Evolutionary conservation across 2,329 filamentous ascomycete genomes (phyloP), one percentile per base, ranked within the genome.

Genomic region (Saccharata proteae): DNA sequence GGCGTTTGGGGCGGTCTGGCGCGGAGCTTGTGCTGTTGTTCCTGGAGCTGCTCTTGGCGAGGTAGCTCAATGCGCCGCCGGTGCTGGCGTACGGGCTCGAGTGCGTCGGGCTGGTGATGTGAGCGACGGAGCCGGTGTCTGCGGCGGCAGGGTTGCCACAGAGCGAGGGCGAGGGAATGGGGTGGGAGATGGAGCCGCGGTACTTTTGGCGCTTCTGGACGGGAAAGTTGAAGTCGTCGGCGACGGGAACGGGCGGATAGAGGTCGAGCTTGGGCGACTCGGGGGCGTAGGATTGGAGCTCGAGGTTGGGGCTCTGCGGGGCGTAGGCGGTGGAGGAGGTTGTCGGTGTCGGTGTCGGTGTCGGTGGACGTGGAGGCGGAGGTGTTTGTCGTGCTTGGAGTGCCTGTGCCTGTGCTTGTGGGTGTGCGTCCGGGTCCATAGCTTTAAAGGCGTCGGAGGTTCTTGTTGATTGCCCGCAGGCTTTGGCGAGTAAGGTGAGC

Each of bases 161-260:
- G 19, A 21, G n/a, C 7, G 7, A 7, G 19, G 19, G 19, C n/a
- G n/a, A 43, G 38, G 46, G 46, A 11, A 40, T 21, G 29, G 38
- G 26, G 43, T 52, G 44, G n/a, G 48, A 52, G 19, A 51, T 42
- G 33, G 50, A 53, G 34, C 48, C 46, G 43, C 50, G 41, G 38
- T 57, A 54, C 37, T 42, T 39, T 35, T 51, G 51, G 42, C 52
- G 52, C 26, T 52, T 52, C 29, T 48, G 35, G 34, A 21, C 19
- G 19, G 19, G 31, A 23, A 43, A 45, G 25, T 47, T 43, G 35
- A 44, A 46, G 38, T 57, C 47, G 36, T 45, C 49, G 40, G 58
- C 51, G 43, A 53, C 46, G 36, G 57, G 45, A 43, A 61, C 47
- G 46, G 64, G 59, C 46, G 56, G 59, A 38, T 68, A 67, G 42